A percentile compares a stretch with the other conserved stretches of the same genome.
Conservation (phyloP, 2,329 filamentous ascomycete species). For the Drechslera avenae region DNA sequence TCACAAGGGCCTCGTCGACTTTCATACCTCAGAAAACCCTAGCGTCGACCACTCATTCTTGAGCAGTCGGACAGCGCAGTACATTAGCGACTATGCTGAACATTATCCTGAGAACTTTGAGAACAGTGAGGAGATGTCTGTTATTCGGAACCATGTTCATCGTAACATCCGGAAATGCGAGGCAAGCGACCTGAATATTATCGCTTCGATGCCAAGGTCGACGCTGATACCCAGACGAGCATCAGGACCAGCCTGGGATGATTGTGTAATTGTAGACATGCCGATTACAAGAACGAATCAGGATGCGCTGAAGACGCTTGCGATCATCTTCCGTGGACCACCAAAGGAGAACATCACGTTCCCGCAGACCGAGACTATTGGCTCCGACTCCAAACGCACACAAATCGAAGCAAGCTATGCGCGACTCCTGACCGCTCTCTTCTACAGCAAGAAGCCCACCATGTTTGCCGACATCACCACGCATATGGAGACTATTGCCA, state of each 20-base stretch:
- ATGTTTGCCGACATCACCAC: conserved; percentile 60
- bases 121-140: conserved; percentile 50
- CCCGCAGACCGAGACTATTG: conserved; percentile 38
- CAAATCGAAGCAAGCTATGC: conserved; percentile 58
- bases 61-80: conserved; percentile 60
- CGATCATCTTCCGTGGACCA: conserved; percentile 62
- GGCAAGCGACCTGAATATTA: conserved; percentile 61
- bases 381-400: conserved; percentile 37
- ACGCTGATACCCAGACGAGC: conserved; percentile 55
- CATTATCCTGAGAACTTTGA: conserved; percentile 62
- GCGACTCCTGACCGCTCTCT: conserved; percentile 61
- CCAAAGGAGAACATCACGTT: conserved; percentile 44
- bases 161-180: conserved; percentile 60
- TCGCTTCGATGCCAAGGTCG: conserved; percentile 62
- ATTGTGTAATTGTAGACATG: conserved; percentile 54
- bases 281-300: conserved; percentile 59
- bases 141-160: conserved; percentile 55
- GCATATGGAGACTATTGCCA: conserved; percentile 62
- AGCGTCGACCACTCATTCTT: conserved; percentile 60
- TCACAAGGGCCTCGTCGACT: conserved; percentile 56
- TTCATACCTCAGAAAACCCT: conserved; percentile 58
- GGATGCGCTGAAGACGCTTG: conserved; percentile 61
- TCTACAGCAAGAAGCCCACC: conserved; percentile 55
- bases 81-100: conserved; percentile 62
- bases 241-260: conserved; percentile 44